phyloP scores from a whole-genome alignment of 345 rosid genomes.

The Linum trigynum region DNA sequence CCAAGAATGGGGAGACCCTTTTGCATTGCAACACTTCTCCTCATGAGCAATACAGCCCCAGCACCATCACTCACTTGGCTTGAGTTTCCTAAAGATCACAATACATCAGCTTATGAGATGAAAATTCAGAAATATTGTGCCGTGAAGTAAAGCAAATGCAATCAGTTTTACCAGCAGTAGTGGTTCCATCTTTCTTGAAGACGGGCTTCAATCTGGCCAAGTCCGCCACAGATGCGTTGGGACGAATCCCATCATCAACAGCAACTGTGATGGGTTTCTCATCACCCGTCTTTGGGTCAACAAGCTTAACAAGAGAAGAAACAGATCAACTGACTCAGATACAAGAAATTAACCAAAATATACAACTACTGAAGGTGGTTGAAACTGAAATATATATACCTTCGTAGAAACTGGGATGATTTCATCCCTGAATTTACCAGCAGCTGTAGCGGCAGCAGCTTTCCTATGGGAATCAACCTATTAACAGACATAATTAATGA shows the following conservation, averaged over 20 bases:
- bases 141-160: not conserved
- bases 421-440: slow-evolving; percentile 88
- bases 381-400: slow-evolving; percentile 28
- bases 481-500: slow-evolving; percentile 15
- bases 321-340: not conserved
- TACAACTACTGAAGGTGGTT: not conserved
- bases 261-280: slow-evolving; percentile 55
- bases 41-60: slow-evolving; percentile 89
- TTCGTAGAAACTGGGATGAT: slow-evolving; percentile 73
- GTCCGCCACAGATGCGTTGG: slow-evolving; percentile 46
- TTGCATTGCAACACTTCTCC: slow-evolving; percentile 70
- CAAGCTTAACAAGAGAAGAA: slow-evolving; percentile 36
- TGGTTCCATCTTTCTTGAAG: slow-evolving; percentile 68
- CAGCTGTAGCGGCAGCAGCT: slow-evolving; percentile 76
- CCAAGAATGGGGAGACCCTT: slow-evolving; percentile 93
- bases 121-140: no score
- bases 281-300: slow-evolving; percentile 72
- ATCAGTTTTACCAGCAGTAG: slow-evolving; percentile 68
- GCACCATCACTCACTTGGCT: slow-evolving; percentile 99
- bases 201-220: slow-evolving; percentile 80
- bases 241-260: slow-evolving; percentile 83
- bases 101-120: slow-evolving; percentile 3
- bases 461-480: slow-evolving; percentile 92
- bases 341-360: no score
- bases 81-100: slow-evolving; percentile 52